Base-by-base conservation (phyloP, 108 stramenopile species). In the Parmales sp. region DNA sequence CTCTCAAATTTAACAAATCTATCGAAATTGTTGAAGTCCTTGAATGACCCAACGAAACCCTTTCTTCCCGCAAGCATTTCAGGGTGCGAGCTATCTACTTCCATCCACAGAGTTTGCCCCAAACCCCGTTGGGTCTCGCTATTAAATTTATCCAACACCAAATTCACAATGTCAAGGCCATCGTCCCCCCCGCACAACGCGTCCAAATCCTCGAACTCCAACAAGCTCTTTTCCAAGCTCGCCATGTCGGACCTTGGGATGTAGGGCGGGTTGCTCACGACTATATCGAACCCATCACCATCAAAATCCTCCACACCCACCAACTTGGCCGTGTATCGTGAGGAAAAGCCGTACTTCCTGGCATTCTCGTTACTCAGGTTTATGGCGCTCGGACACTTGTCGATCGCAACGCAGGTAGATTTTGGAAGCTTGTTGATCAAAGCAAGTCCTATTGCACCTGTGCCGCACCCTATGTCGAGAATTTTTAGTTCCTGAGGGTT, bases 191-290 rank as follows among this genome's bases (percentile, higher is more conserved):
- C 93, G 64, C 85, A 87, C 41, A 96, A 69, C n/a, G 95, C 95
- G 5, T 63, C 50, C 18, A 73, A 51, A 69, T 82, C 88, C 70
- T 96, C 95, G 65, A 78, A 91, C 20, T 72, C 65, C 11, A 76
- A 31, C 1, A 96, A 93, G 67, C 88, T 89, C 5, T 63, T 38
- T 2, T 80, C 64, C 36, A 96, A 74, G 20, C 37, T 69, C 6
- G 34, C 69, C 86, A 93, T 90, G 38, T 94, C 93, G 29, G 34
- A 19, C 38, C 48, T 51, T 26, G 93, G 95, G 51, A 96, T 96
- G 69, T 96, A 96, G 18, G 95, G 95, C 39, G 95, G 95, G 74
- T 96, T 96, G 75, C 85, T 85, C 26, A 96, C 93, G 13, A 96
- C 81, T 45, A 93, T 69, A 74, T 96, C 91, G 69, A 90, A 96